A percentile compares a stretch with the other conserved stretches of the same genome.
Conservation (phyloP, 345 rosid genomes). For the Schrenkiella parvula region DNA sequence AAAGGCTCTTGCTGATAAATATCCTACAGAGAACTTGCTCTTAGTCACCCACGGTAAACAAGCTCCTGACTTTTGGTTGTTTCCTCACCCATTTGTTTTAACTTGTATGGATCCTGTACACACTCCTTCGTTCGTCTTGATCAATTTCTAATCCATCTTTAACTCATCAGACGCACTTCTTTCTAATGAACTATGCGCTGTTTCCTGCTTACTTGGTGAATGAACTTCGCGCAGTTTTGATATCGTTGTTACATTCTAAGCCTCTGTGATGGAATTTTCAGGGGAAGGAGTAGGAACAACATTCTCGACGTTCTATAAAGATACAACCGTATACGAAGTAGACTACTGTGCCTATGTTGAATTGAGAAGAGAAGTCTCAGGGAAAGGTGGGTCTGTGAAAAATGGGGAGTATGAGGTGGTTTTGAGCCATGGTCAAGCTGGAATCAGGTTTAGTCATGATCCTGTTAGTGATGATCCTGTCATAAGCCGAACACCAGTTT, state of each 20-base stretch:
- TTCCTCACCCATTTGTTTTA: not conserved
- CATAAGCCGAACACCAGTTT: slow-evolving; percentile 21
- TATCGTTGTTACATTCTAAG: not conserved
- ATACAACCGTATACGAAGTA: slow-evolving; percentile 48
- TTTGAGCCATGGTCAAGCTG: slow-evolving; percentile 39
- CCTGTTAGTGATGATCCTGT: slow-evolving; percentile 15
- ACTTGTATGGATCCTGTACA: not conserved
- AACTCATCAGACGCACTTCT: not conserved
- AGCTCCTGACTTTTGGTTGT: not conserved
- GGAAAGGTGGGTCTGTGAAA: slow-evolving; percentile 25
- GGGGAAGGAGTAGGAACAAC: slow-evolving; percentile 91
- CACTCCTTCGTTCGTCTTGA: not conserved
- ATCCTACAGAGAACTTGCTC: slow-evolving; percentile 75
- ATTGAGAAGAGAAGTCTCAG: slow-evolving; percentile 45
- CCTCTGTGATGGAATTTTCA: slow-evolving; percentile 21
- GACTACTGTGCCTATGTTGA: slow-evolving; percentile 70
- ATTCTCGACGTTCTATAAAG: slow-evolving; percentile 53
- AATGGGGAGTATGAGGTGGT: slow-evolving; percentile 54
- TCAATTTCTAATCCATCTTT: not conserved
- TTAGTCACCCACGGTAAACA: slow-evolving; percentile 78
- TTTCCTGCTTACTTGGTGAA: too few relatives aligned
- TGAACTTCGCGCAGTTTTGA: not conserved
- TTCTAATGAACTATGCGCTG: not conserved
- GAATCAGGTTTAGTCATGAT: slow-evolving; percentile 37
- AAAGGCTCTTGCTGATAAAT: slow-evolving; percentile 61